Percentiles rank a stretch among this genome's conserved stretches.
Evolutionary conservation across 768 basidiomycete species (phyloP).

Genomic region (Lactifluus piperatus): DNA sequence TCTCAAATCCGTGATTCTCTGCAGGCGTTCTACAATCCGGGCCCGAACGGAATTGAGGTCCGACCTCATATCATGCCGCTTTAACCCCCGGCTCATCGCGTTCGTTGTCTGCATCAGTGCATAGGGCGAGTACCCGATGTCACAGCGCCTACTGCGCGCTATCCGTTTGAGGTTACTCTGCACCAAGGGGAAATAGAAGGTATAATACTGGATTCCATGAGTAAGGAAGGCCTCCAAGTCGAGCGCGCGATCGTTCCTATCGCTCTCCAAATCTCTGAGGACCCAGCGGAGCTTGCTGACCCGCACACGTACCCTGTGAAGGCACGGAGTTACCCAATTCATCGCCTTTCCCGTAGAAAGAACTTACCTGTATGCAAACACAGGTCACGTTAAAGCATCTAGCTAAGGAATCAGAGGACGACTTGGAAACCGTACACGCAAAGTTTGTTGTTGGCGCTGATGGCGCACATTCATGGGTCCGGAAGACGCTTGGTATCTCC

Average conservation of each 20-base stretch:
- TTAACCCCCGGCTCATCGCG: no score
- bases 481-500: conserved; percentile 50
- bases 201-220: conserved; percentile 51
- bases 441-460: conserved; percentile 75
- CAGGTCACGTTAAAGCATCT: conserved; percentile 41
- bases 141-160: conserved; percentile 52
- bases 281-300: conserved; percentile 27
- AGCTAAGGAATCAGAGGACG: conserved; percentile 28
- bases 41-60: conserved; percentile 50
- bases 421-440: conserved; percentile 52
- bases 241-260: conserved; percentile 42
- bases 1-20: not conserved
- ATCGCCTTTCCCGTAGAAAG: no score
- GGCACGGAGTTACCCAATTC: conserved; percentile 20
- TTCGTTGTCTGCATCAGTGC: conserved; percentile 31
- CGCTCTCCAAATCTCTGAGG: conserved; percentile 38
- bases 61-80: not conserved
- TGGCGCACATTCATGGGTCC: conserved; percentile 80
- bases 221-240: conserved; percentile 37
- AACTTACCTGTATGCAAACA: conserved; percentile 21
- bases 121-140: conserved; percentile 57
- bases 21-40: conserved; percentile 72
- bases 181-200: conserved; percentile 49
- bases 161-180: conserved; percentile 63
- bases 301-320: conserved; percentile 27